Conservation (phyloP, 2,329 filamentous ascomycete species). For the Diaporthe batatas region DNA sequence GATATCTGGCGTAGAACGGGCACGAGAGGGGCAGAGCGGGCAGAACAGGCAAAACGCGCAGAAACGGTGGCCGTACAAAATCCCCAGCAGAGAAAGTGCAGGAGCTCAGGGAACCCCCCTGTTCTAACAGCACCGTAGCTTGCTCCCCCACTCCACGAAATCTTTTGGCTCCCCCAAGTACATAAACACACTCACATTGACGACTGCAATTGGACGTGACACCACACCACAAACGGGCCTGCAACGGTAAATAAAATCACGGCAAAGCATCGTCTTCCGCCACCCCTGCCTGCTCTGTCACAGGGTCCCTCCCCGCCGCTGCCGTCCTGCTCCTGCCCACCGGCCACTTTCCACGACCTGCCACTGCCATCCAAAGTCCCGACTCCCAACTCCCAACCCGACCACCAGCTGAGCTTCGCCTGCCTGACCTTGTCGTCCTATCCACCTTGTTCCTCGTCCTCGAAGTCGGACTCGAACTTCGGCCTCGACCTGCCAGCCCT, state of each 20-base stretch:
- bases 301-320: slow-evolving; percentile 25
- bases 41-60: background rate
- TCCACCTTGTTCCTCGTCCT: background rate
- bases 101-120: slow-evolving; percentile 1
- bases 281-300: background rate
- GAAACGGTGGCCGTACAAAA: background rate
- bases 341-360: background rate
- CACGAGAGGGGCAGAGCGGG: background rate
- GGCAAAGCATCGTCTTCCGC: slow-evolving; percentile 1
- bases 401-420: background rate
- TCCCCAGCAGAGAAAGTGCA: background rate
- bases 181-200: background rate
- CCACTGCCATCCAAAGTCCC: background rate
- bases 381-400: background rate
- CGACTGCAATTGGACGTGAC: background rate
- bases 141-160: slow-evolving; percentile 2
- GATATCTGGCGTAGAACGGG: too few relatives aligned
- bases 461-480: background rate
- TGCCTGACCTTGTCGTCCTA: background rate
- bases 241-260: background rate
- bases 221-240: background rate
- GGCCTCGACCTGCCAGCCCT: background rate
- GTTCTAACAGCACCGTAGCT: too few relatives aligned
- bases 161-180: slow-evolving; percentile 24
- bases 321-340: too few relatives aligned